phyloP scores from a whole-genome alignment of 768 basidiomycete genomes.

The Xerocomellus intermedius region DNA sequence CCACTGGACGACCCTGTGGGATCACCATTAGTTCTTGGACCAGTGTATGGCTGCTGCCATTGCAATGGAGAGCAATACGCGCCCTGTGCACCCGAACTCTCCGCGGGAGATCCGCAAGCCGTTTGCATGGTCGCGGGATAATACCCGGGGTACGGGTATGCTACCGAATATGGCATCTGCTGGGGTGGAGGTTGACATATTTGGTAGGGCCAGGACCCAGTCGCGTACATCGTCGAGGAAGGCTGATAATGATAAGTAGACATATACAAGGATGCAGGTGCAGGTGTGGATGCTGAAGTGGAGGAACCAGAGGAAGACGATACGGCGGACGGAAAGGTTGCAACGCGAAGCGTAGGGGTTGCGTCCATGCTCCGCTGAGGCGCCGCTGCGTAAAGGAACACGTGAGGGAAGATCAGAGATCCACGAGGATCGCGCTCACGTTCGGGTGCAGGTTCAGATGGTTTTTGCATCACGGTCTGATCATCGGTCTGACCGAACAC shows the following conservation, averaged over 20 bases:
- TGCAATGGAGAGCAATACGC: conserved; percentile 28
- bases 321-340: conserved; percentile 22
- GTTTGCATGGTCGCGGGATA: conserved; percentile 17
- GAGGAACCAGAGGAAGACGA: conserved; percentile 24
- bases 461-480: conserved; percentile 66
- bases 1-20: conserved; percentile 25
- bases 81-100: conserved; percentile 21
- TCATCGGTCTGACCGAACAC: conserved; percentile 73
- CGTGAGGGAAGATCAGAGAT: conserved; percentile 9
- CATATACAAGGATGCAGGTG: conserved; percentile 21
- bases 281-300: conserved; percentile 14
- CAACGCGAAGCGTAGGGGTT: conserved; percentile 21
- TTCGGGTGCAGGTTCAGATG: conserved; percentile 51
- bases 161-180: conserved; percentile 19
- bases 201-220: conserved; percentile 36
- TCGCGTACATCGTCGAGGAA: conserved; percentile 16
- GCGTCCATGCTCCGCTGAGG: conserved; percentile 12
- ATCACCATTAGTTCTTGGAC: conserved; percentile 39
- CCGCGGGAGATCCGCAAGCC: conserved; percentile 13
- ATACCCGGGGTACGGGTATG: conserved; percentile 24
- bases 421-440: conserved; percentile 37
- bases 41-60: conserved; percentile 37
- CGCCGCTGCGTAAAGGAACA: conserved; percentile 11
- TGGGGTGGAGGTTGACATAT: conserved; percentile 18
- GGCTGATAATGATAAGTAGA: conserved; percentile 23